These are phyloP conservation scores for Colletotrichum musicola DNA, from an alignment of 2,329 filamentous ascomycete species.

Conservation along the genomic window DNA sequence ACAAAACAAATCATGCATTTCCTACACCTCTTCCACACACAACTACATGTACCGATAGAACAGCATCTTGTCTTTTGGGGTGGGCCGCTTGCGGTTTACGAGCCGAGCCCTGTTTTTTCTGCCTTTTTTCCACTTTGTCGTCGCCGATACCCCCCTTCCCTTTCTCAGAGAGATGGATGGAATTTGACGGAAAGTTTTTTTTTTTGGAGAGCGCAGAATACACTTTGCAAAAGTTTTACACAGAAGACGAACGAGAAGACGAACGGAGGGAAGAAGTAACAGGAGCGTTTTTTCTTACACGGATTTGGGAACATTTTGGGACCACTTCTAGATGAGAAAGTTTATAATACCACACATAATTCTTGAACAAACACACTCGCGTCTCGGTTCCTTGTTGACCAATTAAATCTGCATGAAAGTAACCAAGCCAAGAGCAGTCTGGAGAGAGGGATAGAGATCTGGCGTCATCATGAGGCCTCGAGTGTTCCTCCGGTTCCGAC, in stretches of 20 bases:
- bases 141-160: constrained; percentile 40
- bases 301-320: not conserved
- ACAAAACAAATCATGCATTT: not conserved
- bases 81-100: not conserved
- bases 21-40: not conserved
- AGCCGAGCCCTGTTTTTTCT: not conserved
- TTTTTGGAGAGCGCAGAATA: not conserved
- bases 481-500: too few species aligned
- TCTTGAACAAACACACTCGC: not conserved
- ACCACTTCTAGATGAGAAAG: constrained; percentile 18
- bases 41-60: constrained; percentile 31
- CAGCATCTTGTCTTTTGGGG: constrained; percentile 9
- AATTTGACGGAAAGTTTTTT: constrained; percentile 39
- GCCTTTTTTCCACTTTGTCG: constrained; percentile 34
- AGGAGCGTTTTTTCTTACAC: not conserved
- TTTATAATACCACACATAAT: constrained; percentile 34
- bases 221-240: constrained; percentile 2
- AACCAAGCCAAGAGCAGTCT: too few species aligned
- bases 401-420: not conserved
- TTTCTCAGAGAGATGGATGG: constrained; percentile 38
- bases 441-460: too few species aligned
- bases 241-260: too few species aligned
- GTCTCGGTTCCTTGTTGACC: not conserved
- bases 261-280: not conserved
- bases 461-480: too few species aligned